These are phyloP conservation scores for Phytopythium chamaehyphon DNA, from an alignment of 352 stramenopile species.

Conservation along the genomic window DNA sequence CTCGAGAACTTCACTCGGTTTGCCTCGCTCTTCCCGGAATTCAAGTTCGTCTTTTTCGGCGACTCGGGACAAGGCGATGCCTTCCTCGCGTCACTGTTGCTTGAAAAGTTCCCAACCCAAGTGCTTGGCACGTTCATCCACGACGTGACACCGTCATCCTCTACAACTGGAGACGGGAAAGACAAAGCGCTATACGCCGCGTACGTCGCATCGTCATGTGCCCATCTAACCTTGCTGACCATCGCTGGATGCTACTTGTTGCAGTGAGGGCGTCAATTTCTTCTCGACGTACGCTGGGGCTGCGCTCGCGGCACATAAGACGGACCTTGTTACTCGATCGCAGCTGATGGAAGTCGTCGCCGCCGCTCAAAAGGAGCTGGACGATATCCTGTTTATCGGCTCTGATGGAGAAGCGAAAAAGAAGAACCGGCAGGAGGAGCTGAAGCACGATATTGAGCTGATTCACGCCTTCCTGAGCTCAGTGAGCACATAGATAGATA, in stretches of 20 bases:
- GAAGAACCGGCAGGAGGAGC: constrained; percentile 28
- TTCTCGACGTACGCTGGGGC: constrained; percentile 71
- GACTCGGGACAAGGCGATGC: constrained; percentile 80
- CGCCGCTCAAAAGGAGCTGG: constrained; percentile 40
- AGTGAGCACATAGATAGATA: constrained; percentile 6
- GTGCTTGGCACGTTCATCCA: constrained; percentile 80
- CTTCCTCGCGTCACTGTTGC: constrained; percentile 57
- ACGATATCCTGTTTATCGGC: constrained; percentile 42
- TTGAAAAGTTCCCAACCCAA: constrained; percentile 48
- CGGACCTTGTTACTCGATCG: constrained; percentile 45
- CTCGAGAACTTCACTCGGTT: constrained; percentile 81
- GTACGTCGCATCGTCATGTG: constrained; percentile 30
- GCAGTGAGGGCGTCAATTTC: constrained; percentile 67
- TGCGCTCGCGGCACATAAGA: constrained; percentile 47
- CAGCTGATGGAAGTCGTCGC: constrained; percentile 45
- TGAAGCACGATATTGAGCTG: constrained; percentile 35
- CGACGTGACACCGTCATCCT: constrained; percentile 56
- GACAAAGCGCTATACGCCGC: constrained; percentile 47
- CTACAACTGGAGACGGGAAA: constrained; percentile 58
- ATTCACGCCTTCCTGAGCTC: constrained; percentile 17
- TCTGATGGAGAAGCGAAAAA: constrained; percentile 32
- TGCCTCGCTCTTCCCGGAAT: constrained; percentile 75
- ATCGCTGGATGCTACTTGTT: background rate
- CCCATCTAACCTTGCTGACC: background rate
- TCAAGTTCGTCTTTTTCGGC: constrained; percentile 85